These are phyloP conservation scores for Phytophthora pisi DNA, from an alignment of 352 stramenopile species.

Conservation along the genomic window DNA sequence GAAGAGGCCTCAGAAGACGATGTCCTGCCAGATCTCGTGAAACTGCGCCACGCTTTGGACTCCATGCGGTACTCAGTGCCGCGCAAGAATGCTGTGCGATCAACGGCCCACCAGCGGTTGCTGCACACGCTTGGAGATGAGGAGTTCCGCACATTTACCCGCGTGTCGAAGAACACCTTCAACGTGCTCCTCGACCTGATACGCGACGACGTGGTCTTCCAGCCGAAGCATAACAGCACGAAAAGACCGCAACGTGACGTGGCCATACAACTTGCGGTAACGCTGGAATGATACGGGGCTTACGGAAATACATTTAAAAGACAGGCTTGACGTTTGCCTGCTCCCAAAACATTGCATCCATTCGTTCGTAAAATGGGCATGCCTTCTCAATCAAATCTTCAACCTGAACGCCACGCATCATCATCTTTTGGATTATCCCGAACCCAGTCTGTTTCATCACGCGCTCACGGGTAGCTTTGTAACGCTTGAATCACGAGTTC, in stretches of 20 bases:
- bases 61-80: neutral
- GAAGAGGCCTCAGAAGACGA: neutral
- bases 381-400: too few relatives aligned
- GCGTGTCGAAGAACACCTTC: neutral
- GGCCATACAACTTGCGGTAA: neutral
- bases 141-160: neutral
- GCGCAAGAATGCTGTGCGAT: neutral
- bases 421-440: too few relatives aligned
- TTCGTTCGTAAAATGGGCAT: too few relatives aligned
- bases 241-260: neutral
- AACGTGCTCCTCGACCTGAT: neutral
- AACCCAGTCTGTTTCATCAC: too few relatives aligned
- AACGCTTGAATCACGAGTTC: too few relatives aligned
- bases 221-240: neutral
- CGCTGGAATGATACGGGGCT: neutral
- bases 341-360: too few relatives aligned
- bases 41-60: neutral
- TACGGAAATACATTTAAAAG: neutral
- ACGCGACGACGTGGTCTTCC: neutral
- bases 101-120: neutral
- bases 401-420: too few relatives aligned
- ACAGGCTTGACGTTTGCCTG: too few relatives aligned
- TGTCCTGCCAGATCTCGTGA: neutral
- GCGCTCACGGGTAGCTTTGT: too few relatives aligned
- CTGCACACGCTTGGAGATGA: neutral